Percentiles rank a stretch among this genome's conserved stretches.
These are phyloP conservation scores for Penicillium concentricum DNA, from an alignment of 2,329 filamentous ascomycete species.

Conservation along the genomic window DNA sequence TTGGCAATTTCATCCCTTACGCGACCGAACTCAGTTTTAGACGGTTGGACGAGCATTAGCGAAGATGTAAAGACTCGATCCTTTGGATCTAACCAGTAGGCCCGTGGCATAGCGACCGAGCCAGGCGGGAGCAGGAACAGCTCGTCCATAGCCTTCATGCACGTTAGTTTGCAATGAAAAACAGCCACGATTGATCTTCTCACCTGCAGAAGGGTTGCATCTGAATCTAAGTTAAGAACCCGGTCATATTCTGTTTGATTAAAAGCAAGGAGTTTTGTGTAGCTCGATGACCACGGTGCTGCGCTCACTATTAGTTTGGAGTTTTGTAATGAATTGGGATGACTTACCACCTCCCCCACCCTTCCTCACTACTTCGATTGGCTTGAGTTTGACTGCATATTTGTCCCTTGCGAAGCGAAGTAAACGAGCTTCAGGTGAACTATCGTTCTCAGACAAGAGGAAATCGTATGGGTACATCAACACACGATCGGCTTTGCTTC, in stretches of 20 bases:
- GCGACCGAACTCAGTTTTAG: conserved; percentile 47
- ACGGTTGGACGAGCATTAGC: conserved; percentile 59
- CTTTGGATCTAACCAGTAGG: conserved; percentile 62
- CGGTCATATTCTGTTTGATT: conserved; percentile 60
- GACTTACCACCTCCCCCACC: conserved; percentile 1
- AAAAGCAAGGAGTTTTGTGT: conserved; percentile 66
- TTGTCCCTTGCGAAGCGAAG: conserved; percentile 47
- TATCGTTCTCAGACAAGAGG: not conserved
- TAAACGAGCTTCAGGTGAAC: conserved; percentile 30
- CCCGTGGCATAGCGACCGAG: conserved; percentile 63
- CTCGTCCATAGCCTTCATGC: conserved; percentile 60
- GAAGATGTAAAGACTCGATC: conserved; percentile 55
- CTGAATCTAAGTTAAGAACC: conserved; percentile 60
- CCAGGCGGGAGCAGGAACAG: conserved; percentile 61
- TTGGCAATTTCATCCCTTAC: conserved; percentile 36
- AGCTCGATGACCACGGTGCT: conserved; percentile 60
- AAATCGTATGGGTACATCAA: conserved; percentile 29
- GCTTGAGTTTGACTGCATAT: conserved; percentile 49
- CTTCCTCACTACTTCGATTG: conserved; percentile 36
- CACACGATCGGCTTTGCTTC: conserved; percentile 31
- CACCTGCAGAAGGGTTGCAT: conserved; percentile 34
- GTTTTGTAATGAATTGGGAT: too few relatives aligned
- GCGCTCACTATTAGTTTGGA: too few relatives aligned
- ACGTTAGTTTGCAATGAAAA: conserved; percentile 9
- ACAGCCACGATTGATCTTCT: too few relatives aligned